phyloP scores from a whole-genome alignment of 148 eudicot genomes.

The Linanthus parryae region DNA sequence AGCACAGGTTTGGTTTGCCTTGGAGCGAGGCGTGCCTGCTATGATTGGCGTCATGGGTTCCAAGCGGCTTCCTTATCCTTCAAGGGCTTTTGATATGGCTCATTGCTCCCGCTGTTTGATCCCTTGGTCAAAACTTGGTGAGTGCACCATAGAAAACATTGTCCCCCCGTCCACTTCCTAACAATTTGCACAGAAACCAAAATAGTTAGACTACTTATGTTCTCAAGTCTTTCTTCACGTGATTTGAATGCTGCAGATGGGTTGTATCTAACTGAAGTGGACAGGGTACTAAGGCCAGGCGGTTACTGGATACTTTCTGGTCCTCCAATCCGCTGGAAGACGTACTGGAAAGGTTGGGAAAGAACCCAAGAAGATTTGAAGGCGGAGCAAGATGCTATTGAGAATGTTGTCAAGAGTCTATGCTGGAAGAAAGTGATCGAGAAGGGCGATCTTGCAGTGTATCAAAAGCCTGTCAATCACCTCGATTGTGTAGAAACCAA shows the following conservation, averaged over 20 bases:
- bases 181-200: too few relatives aligned
- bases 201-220: too few relatives aligned
- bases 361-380: conserved; percentile 80
- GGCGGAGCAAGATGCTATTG: conserved; percentile 83
- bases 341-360: conserved; percentile 91
- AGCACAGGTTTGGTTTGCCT: conserved; percentile 93
- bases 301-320: conserved; percentile 98
- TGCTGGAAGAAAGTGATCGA: conserved; percentile 89
- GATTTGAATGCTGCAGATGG: conserved; percentile 46
- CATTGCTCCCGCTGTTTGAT: conserved; percentile 97
- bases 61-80: conserved; percentile 81
- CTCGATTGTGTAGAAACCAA: conserved; percentile 48
- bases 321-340: conserved; percentile 84
- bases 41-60: conserved; percentile 88
- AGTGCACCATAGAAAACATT: too few relatives aligned
- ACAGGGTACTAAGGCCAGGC: conserved; percentile 86
- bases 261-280: conserved; percentile 80
- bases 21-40: conserved; percentile 98
- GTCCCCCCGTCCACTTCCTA: too few relatives aligned
- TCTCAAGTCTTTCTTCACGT: not conserved
- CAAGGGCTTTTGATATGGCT: conserved; percentile 96
- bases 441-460: conserved; percentile 68
- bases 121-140: conserved; percentile 75
- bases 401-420: conserved; percentile 53
- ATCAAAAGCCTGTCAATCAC: conserved; percentile 92